A percentile compares a stretch with the other conserved stretches of the same genome.
phyloP scores from a whole-genome alignment of 2,329 filamentous ascomycete genomes.

The Amauroascus niger region DNA sequence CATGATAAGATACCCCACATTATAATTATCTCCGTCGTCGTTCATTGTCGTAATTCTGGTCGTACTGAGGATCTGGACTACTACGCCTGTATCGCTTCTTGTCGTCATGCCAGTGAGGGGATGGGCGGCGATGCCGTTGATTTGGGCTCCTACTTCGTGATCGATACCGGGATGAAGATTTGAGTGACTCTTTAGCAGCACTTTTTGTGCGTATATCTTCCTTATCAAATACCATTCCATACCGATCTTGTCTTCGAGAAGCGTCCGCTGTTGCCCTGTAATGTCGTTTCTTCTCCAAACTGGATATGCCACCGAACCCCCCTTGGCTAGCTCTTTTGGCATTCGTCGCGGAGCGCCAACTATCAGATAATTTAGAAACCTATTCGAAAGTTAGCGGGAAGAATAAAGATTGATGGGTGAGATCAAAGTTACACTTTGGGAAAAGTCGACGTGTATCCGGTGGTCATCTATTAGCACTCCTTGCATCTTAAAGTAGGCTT shows the following conservation, averaged over 20 bases:
- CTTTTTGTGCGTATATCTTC: constrained; percentile 51
- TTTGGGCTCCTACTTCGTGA: constrained; percentile 41
- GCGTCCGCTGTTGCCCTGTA: constrained; percentile 65
- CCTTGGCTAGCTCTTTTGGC: constrained; percentile 62
- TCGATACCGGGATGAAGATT: constrained; percentile 14
- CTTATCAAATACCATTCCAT: constrained; percentile 73
- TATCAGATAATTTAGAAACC: constrained; percentile 70
- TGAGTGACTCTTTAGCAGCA: constrained; percentile 17
- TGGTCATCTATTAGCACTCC: constrained; percentile 93
- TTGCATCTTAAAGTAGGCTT: constrained; percentile 98
- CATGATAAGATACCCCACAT: neutral
- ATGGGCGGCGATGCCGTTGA: constrained; percentile 22
- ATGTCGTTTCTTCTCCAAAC: constrained; percentile 81
- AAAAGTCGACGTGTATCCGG: constrained; percentile 96
- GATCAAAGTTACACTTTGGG: constrained; percentile 63
- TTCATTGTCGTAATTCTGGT: constrained; percentile 5
- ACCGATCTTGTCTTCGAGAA: constrained; percentile 42
- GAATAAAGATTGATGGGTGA: neutral
- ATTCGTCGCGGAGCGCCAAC: constrained; percentile 80
- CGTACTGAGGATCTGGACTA: constrained; percentile 20
- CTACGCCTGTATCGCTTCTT: constrained; percentile 19
- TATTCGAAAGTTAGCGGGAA: constrained; percentile 17
- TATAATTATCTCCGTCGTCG: constrained; percentile 9
- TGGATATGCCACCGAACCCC: constrained; percentile 83
- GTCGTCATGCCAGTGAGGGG: constrained; percentile 27